These are phyloP conservation scores for Penicillium maclennaniae DNA, from an alignment of 495 filamentous ascomycete species.

Conservation along the genomic window DNA sequence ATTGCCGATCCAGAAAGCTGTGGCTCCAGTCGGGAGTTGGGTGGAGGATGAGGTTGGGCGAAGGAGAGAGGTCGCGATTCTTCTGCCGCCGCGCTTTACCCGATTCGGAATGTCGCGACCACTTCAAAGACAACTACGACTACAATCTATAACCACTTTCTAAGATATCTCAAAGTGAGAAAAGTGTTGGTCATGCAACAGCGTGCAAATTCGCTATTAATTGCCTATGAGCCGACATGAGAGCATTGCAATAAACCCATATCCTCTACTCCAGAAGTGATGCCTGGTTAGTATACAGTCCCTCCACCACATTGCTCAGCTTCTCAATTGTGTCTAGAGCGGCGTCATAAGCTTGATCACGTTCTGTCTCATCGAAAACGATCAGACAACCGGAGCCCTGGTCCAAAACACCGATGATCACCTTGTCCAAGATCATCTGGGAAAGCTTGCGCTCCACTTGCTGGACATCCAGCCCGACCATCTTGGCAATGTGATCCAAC, in stretches of 20 bases:
- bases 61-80: slow-evolving; percentile 37
- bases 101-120: slow-evolving; percentile 28
- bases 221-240: slow-evolving; percentile 22
- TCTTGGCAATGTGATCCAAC: slow-evolving; percentile 93
- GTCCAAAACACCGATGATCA: slow-evolving; percentile 95
- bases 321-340: slow-evolving; percentile 95
- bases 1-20: slow-evolving; percentile 26
- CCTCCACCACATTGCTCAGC: slow-evolving; percentile 95
- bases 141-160: not conserved
- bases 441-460: slow-evolving; percentile 97
- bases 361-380: slow-evolving; percentile 90
- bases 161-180: not conserved
- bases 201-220: slow-evolving; percentile 20
- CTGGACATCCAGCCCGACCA: slow-evolving; percentile 92
- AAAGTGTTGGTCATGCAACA: not conserved
- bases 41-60: slow-evolving; percentile 23
- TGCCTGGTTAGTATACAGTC: slow-evolving; percentile 95
- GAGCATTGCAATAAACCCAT: slow-evolving; percentile 25
- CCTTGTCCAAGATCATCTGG: slow-evolving; percentile 99
- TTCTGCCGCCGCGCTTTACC: slow-evolving; percentile 41
- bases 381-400: slow-evolving; percentile 97
- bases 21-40: slow-evolving; percentile 14
- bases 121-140: not conserved
- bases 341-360: slow-evolving; percentile 90
- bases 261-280: slow-evolving; percentile 77